Base-by-base conservation (phyloP, 495 filamentous ascomycete species). In the Neurospora sp. region DNA sequence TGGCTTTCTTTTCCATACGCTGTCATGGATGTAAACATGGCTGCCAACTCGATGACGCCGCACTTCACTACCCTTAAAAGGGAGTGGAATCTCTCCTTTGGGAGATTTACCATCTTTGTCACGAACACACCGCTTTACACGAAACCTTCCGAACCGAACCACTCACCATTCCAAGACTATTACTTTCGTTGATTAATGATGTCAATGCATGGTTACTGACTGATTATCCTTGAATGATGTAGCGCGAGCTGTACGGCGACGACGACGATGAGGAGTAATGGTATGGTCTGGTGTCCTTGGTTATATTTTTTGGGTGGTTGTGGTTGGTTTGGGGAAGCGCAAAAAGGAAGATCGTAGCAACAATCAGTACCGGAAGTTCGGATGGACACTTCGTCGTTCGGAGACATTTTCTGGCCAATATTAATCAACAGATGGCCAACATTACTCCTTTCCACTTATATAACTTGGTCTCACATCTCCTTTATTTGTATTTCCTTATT, bases 201-300 rank as follows among this genome's bases (percentile, higher is more conserved):
- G 39, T 19, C 40, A 19, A 45, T 45, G 19, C 8, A 45, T n/a
- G 31, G 9, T 21, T 59, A 34, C 48, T 31, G 62, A 17, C 43
- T 28, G 11, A 39, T 21, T 17, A 6, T 9, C 4, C 40, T 19
- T 28, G 8, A 70, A n/a, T 24, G 2, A 48, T 66, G 10, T 31
- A 79, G 77, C 71, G 75, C 38, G 78, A 78, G 70, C 70, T 77
- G 11, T 79, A 78, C 37, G 77, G 72, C 4, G 77, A 78, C 34
- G 72, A 76, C 11, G 78, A 75, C 2, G 69, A 73, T 7, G 70
- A 37, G 17, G 39, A 7, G 15, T 40, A 34, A 19, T n/a, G 37
- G 37, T 17, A 9, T n/a, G 15, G 15, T 19, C 15, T 69, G n/a
- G 17, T 62, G 38, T 37, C 45, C 37, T 39, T 31, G 28, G 43